Conservation (phyloP, 257 asterid genomes). For the Primulina huaijiensis region DNA sequence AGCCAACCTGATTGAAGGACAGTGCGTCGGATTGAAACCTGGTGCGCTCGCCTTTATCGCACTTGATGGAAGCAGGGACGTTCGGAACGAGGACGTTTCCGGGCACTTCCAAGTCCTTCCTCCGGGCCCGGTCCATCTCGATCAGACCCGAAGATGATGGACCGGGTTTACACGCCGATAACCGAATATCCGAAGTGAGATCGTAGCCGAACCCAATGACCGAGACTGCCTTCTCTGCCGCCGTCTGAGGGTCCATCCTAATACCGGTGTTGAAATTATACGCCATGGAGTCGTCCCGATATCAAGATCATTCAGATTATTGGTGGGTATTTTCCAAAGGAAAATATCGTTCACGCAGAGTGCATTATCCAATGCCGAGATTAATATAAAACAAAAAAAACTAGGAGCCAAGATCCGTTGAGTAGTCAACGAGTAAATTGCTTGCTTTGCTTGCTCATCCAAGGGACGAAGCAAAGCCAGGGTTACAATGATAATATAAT, state of each 20-base stretch:
- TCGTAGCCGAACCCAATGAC: constrained; percentile 90
- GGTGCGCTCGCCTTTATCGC: constrained; percentile 95
- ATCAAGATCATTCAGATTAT: neutral
- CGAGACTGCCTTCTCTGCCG: constrained; percentile 88
- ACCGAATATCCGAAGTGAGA: constrained; percentile 63
- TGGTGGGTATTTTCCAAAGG: neutral
- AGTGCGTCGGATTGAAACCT: constrained; percentile 88
- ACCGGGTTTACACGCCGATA: constrained; percentile 77
- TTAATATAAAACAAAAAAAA: neutral
- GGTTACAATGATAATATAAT: no score
- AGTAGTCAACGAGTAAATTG: neutral
- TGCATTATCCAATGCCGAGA: constrained; percentile 1
- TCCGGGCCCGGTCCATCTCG: constrained; percentile 52
- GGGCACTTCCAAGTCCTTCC: constrained; percentile 63
- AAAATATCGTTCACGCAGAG: constrained; percentile 23
- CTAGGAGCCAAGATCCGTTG: neutral
- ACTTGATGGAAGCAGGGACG: constrained; percentile 70
- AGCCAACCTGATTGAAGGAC: constrained; percentile 65
- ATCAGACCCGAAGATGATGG: constrained; percentile 62
- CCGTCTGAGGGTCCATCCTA: constrained; percentile 67
- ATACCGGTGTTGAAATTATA: constrained; percentile 28
- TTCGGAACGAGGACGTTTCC: constrained; percentile 66
- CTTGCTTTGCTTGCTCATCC: neutral
- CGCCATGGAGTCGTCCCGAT: constrained; percentile 37
- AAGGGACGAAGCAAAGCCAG: neutral